Conservation (phyloP, 1,284 basidiomycete genomes). For the Sanguinoderma infundibulare region DNA sequence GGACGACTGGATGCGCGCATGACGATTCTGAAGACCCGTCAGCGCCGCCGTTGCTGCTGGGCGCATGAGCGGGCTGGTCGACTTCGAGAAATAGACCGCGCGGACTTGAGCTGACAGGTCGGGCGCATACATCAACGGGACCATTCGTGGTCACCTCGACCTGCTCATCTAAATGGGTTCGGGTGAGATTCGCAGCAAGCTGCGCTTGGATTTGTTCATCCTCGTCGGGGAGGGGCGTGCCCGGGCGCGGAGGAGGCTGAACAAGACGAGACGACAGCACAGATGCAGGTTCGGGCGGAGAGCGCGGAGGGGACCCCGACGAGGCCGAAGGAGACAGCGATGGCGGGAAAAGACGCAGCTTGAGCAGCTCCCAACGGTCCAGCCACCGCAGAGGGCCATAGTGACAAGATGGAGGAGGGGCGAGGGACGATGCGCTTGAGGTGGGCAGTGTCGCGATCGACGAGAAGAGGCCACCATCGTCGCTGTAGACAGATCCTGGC, state of each 20-base stretch:
- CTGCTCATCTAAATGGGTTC: background rate
- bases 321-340: background rate
- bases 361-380: background rate
- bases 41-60: background rate
- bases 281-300: background rate
- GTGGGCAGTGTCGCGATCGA: background rate
- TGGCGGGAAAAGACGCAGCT: background rate
- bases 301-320: background rate
- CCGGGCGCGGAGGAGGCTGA: background rate
- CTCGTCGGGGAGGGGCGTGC: slow-evolving; percentile 2
- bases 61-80: background rate
- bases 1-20: background rate
- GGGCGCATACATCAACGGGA: background rate
- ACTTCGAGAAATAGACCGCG: background rate
- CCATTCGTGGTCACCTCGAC: background rate
- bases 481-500: slow-evolving; percentile 9
- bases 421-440: background rate
- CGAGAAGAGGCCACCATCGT: background rate
- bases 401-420: background rate
- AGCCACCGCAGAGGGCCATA: background rate
- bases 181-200: background rate
- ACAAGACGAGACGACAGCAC: background rate
- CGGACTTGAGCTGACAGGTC: background rate
- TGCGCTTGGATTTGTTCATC: background rate
- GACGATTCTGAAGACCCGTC: background rate